Percentiles rank a stretch among this genome's conserved stretches.
Evolutionary conservation across 805 yeast species (phyloP).

Genomic region (Candida hungchunana): DNA sequence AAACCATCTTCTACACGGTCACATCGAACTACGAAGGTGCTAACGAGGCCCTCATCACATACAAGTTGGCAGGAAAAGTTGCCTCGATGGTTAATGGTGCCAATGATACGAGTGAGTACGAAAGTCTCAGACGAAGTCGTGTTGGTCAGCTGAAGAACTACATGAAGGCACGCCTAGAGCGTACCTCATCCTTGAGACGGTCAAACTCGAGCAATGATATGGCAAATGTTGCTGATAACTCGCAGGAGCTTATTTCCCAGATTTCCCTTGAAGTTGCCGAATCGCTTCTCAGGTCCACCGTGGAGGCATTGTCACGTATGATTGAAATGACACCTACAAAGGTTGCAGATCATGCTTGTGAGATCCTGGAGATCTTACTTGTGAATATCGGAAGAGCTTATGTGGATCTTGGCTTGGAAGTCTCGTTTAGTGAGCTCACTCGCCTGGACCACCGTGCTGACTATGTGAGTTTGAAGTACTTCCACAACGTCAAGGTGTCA

Average conservation of each 20-base stretch:
- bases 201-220: slow-evolving; percentile 3
- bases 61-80: slow-evolving; percentile 26
- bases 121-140: slow-evolving; percentile 32
- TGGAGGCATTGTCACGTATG: slow-evolving; percentile 74
- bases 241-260: slow-evolving; percentile 19
- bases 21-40: slow-evolving; percentile 29
- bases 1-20: slow-evolving; percentile 31
- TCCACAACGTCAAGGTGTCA: slow-evolving; percentile 46
- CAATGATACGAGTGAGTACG: slow-evolving; percentile 24
- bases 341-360: slow-evolving; percentile 58
- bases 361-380: slow-evolving; percentile 61
- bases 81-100: slow-evolving; percentile 4
- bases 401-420: slow-evolving; percentile 71
- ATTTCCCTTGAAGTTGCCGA: slow-evolving; percentile 49
- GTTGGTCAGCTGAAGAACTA: slow-evolving; percentile 51
- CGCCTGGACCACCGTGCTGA: slow-evolving; percentile 31
- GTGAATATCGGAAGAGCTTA: slow-evolving; percentile 70
- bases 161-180: slow-evolving; percentile 49
- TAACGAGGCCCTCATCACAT: slow-evolving; percentile 30
- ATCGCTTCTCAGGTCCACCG: slow-evolving; percentile 58
- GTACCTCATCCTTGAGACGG: slow-evolving; percentile 33
- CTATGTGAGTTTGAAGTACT: slow-evolving; percentile 40
- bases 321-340: slow-evolving; percentile 67
- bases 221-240: slow-evolving; percentile 3
- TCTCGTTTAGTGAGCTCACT: slow-evolving; percentile 47